Evolutionary conservation across 495 filamentous ascomycete genomes (phyloP).

Genomic region (Chaetomium cochliodes): DNA sequence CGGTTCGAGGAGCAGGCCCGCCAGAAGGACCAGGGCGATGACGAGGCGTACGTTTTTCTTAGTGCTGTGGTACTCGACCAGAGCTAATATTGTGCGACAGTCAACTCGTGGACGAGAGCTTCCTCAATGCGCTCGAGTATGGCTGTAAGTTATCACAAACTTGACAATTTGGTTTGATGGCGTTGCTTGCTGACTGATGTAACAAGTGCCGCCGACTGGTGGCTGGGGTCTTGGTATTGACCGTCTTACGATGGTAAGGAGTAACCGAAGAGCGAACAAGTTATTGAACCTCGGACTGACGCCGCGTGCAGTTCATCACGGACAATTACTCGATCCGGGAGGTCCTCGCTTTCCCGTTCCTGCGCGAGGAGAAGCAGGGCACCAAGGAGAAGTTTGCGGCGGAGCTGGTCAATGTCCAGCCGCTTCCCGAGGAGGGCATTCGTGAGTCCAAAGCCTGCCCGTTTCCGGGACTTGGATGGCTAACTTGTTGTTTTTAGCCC

Average conservation of each 20-base stretch:
- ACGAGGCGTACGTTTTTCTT: conserved; percentile 61
- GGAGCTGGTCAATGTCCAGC: conserved; percentile 63
- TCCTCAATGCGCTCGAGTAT: conserved; percentile 75
- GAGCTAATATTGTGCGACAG: conserved; percentile 20
- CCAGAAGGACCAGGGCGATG: conserved; percentile 95
- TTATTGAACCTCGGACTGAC: neutral
- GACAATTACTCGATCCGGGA: conserved; percentile 94
- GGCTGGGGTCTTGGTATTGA: conserved; percentile 99
- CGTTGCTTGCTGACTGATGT: conserved; percentile 59
- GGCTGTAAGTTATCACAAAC: conserved; percentile 24
- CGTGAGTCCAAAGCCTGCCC: conserved; percentile 46
- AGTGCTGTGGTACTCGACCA: neutral
- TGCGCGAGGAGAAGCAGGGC: conserved; percentile 47
- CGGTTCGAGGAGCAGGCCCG: conserved; percentile 95
- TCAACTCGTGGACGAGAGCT: conserved; percentile 91
- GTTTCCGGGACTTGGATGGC: neutral
- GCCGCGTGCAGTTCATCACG: conserved; percentile 66
- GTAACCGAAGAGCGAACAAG: neutral
- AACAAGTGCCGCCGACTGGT: conserved; percentile 78
- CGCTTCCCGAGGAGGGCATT: conserved; percentile 66
- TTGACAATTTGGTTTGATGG: conserved; percentile 22
- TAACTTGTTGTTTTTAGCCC: conserved; percentile 26
- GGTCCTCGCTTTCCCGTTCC: conserved; percentile 83
- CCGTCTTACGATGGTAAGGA: conserved; percentile 72
- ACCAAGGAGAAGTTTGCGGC: conserved; percentile 57